Conservation (phyloP, 2,329 filamentous ascomycete genomes). For the Pseudogymnoascus pannorum region DNA sequence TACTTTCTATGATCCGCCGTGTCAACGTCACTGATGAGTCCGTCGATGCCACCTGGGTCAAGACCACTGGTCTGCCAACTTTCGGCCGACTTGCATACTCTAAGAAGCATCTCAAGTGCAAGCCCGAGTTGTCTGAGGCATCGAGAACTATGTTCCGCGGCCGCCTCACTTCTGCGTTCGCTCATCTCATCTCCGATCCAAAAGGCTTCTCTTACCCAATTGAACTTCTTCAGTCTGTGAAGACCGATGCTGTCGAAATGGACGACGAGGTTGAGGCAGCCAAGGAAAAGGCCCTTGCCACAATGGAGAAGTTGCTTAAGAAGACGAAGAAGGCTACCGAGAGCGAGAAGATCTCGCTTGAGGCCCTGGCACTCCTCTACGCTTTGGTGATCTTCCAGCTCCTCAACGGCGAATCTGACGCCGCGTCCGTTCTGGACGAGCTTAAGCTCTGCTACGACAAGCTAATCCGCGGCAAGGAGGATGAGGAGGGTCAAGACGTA, state of each 20-base stretch:
- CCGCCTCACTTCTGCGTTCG: slow-evolving; percentile 51
- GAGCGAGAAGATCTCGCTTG: slow-evolving; percentile 30
- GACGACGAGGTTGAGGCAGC: slow-evolving; percentile 47
- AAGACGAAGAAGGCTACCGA: slow-evolving; percentile 29
- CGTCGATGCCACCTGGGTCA: slow-evolving; percentile 21
- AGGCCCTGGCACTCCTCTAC: slow-evolving; percentile 73
- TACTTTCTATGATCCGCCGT: slow-evolving; percentile 25
- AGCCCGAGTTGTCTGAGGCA: slow-evolving; percentile 43
- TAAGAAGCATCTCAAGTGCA: slow-evolving; percentile 34
- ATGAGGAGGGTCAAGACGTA: slow-evolving; percentile 43
- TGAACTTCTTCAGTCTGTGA: slow-evolving; percentile 20
- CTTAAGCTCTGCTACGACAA: slow-evolving; percentile 69
- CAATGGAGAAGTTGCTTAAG: slow-evolving; percentile 47
- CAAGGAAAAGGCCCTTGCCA: slow-evolving; percentile 43
- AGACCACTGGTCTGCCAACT: slow-evolving; percentile 19
- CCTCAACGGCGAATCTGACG: slow-evolving; percentile 83
- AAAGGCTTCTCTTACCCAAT: slow-evolving; percentile 41
- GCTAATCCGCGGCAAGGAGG: slow-evolving; percentile 42
- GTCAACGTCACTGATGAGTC: slow-evolving; percentile 20
- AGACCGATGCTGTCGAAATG: slow-evolving; percentile 41
- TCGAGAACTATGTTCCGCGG: slow-evolving; percentile 48
- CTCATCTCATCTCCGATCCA: slow-evolving; percentile 47
- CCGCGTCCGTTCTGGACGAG: slow-evolving; percentile 73
- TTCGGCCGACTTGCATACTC: slow-evolving; percentile 51
- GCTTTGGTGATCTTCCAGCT: slow-evolving; percentile 79